Evolutionary conservation across 176 grass and related monocot species (phyloP).

Genomic region (Eremochloa ophiuroides): DNA sequence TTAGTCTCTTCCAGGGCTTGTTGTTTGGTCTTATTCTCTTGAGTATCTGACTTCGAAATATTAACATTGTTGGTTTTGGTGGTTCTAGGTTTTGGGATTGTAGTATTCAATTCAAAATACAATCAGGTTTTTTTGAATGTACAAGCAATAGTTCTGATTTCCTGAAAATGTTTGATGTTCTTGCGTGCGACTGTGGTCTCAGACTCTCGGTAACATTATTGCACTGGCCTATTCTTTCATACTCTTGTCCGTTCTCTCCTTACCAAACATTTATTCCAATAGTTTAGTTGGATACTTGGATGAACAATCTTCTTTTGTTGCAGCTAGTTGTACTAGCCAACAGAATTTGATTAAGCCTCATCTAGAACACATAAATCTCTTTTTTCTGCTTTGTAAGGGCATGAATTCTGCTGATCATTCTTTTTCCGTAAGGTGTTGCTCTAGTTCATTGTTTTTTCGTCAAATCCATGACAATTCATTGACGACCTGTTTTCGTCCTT

Average conservation of each 20-base stretch:
- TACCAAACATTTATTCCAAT: neutral
- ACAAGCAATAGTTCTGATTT: slow-evolving; percentile 11
- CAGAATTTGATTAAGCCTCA: neutral
- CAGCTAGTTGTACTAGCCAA: neutral
- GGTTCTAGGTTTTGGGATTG: slow-evolving; percentile 19
- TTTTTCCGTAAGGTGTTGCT: neutral
- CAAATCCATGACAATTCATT: neutral
- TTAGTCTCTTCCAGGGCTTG: slow-evolving; percentile 12
- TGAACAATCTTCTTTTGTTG: neutral
- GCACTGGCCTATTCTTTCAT: neutral
- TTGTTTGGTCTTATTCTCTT: slow-evolving; percentile 31
- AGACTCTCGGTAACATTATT: slow-evolving; percentile 19
- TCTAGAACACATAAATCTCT: neutral
- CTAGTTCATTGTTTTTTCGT: neutral
- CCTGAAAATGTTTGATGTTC: slow-evolving; percentile 11
- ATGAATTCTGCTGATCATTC: neutral
- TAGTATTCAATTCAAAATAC: slow-evolving; percentile 14
- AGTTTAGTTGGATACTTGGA: neutral
- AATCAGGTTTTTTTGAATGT: slow-evolving; percentile 28
- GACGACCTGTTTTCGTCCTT: too few relatives aligned
- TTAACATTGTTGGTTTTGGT: slow-evolving; percentile 42
- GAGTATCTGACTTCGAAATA: slow-evolving; percentile 41
- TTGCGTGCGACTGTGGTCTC: neutral
- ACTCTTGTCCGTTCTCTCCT: neutral
- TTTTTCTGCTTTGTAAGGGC: neutral